Evolutionary conservation across 371 early-diverging fungal species (phyloP).

Genomic region (Rhizopus sp.): DNA sequence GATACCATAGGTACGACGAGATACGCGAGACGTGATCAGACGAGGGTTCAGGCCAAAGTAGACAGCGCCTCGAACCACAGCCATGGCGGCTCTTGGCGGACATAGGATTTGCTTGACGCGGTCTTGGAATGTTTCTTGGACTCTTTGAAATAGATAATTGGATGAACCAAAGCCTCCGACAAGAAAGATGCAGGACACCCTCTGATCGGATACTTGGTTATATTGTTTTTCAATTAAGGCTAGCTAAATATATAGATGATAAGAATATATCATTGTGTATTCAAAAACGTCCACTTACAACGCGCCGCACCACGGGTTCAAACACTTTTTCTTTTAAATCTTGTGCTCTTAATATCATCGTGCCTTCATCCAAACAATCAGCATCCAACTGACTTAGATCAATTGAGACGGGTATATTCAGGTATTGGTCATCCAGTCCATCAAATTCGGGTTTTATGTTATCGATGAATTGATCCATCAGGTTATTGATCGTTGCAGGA

Average conservation of each 20-base stretch:
- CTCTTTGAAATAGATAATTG: constrained; percentile 42
- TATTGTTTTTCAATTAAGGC: constrained; percentile 39
- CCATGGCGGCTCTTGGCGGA: constrained; percentile 46
- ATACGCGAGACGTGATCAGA: constrained; percentile 53
- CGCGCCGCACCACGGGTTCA: constrained; percentile 55
- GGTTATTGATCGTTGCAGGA: constrained; percentile 40
- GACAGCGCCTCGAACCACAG: constrained; percentile 55
- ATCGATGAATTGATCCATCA: constrained; percentile 61
- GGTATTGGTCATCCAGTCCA: constrained; percentile 51
- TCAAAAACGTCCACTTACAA: constrained; percentile 30
- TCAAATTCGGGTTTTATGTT: constrained; percentile 61
- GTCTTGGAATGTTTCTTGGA: constrained; percentile 30
- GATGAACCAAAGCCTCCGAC: constrained; percentile 57
- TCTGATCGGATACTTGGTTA: constrained; percentile 22
- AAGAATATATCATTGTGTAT: background rate
- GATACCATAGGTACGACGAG: constrained; percentile 63
- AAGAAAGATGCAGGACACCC: constrained; percentile 37
- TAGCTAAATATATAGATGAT: constrained; percentile 25
- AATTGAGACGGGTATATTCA: constrained; percentile 48
- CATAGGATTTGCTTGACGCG: constrained; percentile 38
- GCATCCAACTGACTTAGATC: constrained; percentile 41
- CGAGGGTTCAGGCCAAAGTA: constrained; percentile 56
- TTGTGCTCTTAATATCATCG: constrained; percentile 43
- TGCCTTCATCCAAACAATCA: constrained; percentile 54
- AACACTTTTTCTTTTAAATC: constrained; percentile 57